A percentile compares a stretch with the other conserved stretches of the same genome.
phyloP scores from a whole-genome alignment of 2,329 filamentous ascomycete genomes.

The Ceratocystis cubensis region DNA sequence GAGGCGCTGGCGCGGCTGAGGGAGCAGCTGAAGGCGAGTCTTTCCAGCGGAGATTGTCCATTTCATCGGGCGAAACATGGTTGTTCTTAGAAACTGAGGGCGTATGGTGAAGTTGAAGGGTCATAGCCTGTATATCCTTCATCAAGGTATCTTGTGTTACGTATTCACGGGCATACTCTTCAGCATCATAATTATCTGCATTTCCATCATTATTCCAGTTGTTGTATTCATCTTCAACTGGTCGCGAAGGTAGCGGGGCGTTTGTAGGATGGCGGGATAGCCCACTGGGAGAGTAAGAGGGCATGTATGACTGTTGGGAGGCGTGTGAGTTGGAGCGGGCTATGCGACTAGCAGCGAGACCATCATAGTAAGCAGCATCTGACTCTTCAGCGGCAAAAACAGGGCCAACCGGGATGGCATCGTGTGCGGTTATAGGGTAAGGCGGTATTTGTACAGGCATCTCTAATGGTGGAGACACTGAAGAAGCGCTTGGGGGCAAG shows the following conservation, averaged over 20 bases:
- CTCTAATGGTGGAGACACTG: not conserved
- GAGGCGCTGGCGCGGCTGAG: slow-evolving; percentile 9
- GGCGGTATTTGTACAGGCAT: not conserved
- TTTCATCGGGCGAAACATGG: slow-evolving; percentile 35
- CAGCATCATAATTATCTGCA: slow-evolving; percentile 23
- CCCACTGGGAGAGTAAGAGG: slow-evolving; percentile 31
- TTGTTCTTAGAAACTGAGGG: slow-evolving; percentile 35
- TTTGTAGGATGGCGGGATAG: slow-evolving; percentile 41
- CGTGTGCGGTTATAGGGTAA: slow-evolving; percentile 4
- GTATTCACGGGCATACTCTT: slow-evolving; percentile 30
- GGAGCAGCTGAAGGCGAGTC: slow-evolving; percentile 39
- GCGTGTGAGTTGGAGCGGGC: slow-evolving; percentile 40
- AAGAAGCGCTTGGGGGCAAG: slow-evolving; percentile 11
- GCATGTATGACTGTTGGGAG: slow-evolving; percentile 31
- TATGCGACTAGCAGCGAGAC: slow-evolving; percentile 32
- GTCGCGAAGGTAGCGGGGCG: slow-evolving; percentile 45
- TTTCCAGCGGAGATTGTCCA: slow-evolving; percentile 37
- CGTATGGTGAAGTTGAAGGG: slow-evolving; percentile 27
- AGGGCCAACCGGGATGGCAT: slow-evolving; percentile 36
- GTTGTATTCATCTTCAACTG: slow-evolving; percentile 35
- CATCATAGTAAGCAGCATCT: slow-evolving; percentile 14
- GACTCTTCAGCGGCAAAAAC: slow-evolving; percentile 36
- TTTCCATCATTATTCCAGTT: slow-evolving; percentile 33
- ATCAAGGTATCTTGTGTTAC: slow-evolving; percentile 42
- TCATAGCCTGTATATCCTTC: slow-evolving; percentile 40